Base-by-base conservation (phyloP, 495 filamentous ascomycete species). In the Penicillium lividum region DNA sequence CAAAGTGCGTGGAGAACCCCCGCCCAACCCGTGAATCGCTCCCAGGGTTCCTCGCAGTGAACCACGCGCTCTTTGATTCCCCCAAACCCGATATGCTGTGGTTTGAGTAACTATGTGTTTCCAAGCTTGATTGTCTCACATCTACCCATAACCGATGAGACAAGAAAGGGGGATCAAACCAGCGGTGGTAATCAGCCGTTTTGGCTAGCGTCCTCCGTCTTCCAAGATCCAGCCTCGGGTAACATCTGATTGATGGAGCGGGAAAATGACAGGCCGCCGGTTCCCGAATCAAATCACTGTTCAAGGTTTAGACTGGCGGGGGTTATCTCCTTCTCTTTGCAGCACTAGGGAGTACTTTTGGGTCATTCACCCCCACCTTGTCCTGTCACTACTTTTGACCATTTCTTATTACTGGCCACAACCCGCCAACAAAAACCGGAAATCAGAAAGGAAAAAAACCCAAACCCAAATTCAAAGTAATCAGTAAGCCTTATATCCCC, bases 241-340 rank as follows among this genome's bases (percentile, higher is more conserved):
- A 48, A 54, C 60, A 61, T 66, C 36, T 66, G 63, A 64, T 66
- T 68, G 57, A 68, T 58, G 52, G 59, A 62, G 51, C 15, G 51
- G 31, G 36, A 43, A 40, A 18, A 25, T n/a, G 34, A 13, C 31
- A 57, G 34, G 52, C 61, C 58, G 54, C 55, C 31, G 34, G 56
- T 47, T 47, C 56, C 60, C 59, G 53, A 61, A 58, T 57, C 30
- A 42, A 54, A 62, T 55, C 63, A 57, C 38, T 31, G 44, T 50
- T 63, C 60, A 63, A 66, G 55, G 60, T 63, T 61, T 57, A 66
- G 56, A 15, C 57, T 38, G 54, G 53, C 58, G 57, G 57, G 59
- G 62, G 29, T 40, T 40, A 34, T 45, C 36, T 43, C 25, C 15
- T 46, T 53, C 58, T 53, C 54, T 64, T 49, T 58, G 36, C 47